These are phyloP conservation scores for Ganoderma lucidum DNA, from an alignment of 1,284 basidiomycete genomes.

Conservation along the genomic window DNA sequence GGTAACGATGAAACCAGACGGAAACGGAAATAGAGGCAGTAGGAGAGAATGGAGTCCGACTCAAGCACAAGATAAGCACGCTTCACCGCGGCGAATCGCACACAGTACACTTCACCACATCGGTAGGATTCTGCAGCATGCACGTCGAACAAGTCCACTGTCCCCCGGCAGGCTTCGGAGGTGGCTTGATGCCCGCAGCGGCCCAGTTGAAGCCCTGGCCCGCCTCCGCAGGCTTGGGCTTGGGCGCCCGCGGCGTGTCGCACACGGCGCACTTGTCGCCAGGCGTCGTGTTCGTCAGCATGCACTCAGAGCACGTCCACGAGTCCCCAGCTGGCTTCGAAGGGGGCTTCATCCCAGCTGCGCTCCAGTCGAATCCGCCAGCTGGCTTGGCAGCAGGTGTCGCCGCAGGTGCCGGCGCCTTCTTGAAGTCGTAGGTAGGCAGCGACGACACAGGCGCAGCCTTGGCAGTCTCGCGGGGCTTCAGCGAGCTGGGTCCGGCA, in stretches of 20 bases:
- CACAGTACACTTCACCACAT: slow-evolving; percentile 37
- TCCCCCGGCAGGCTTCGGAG: slow-evolving; percentile 29
- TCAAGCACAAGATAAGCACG: no score
- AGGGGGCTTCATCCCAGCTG: slow-evolving; percentile 55
- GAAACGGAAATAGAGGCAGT: neutral
- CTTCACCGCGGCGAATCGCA: slow-evolving; percentile 38
- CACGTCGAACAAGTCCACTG: slow-evolving; percentile 40
- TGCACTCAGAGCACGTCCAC: slow-evolving; percentile 57
- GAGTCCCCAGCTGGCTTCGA: slow-evolving; percentile 38
- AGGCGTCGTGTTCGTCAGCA: slow-evolving; percentile 49
- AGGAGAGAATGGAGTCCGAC: neutral
- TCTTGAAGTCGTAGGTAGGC: slow-evolving; percentile 53
- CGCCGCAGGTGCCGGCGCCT: slow-evolving; percentile 23
- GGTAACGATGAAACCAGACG: neutral
- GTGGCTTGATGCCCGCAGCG: slow-evolving; percentile 39
- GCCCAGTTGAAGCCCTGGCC: slow-evolving; percentile 39
- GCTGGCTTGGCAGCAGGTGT: slow-evolving; percentile 10
- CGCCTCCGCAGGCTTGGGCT: slow-evolving; percentile 22
- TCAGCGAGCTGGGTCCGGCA: slow-evolving; percentile 45
- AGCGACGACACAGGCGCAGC: slow-evolving; percentile 43
- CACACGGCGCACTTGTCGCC: slow-evolving; percentile 53
- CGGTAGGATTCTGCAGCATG: slow-evolving; percentile 35
- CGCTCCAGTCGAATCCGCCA: slow-evolving; percentile 52
- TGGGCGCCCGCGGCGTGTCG: slow-evolving; percentile 43
- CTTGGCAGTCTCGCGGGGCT: slow-evolving; percentile 45